These are phyloP conservation scores for Myotisia sp. DNA, from an alignment of 2,329 filamentous ascomycete genomes.

Conservation along the genomic window DNA sequence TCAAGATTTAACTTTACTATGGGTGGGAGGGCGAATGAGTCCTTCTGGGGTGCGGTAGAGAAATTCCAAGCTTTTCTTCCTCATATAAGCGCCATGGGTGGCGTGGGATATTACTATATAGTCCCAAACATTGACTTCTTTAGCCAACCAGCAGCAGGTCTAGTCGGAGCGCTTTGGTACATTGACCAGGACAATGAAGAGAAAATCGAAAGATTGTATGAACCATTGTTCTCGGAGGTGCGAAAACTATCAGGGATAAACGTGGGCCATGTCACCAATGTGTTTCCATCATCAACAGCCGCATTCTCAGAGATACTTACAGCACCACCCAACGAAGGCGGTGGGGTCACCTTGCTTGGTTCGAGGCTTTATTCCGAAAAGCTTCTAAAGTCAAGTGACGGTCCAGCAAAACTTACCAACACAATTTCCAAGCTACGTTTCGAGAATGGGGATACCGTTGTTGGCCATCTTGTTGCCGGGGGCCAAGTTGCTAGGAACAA, in stretches of 20 bases:
- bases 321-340: slow-evolving; percentile 1
- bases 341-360: slow-evolving; percentile 4
- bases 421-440: slow-evolving; percentile 5
- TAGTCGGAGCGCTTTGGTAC: slow-evolving; percentile 5
- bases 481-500: slow-evolving; percentile 20
- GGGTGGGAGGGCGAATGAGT: slow-evolving; percentile 6
- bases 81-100: slow-evolving; percentile 8
- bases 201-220: slow-evolving; percentile 5
- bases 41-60: slow-evolving; percentile 9
- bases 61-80: slow-evolving; percentile 10
- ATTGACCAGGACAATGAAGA: slow-evolving; percentile 4
- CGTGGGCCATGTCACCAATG: not conserved
- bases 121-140: slow-evolving; percentile 5
- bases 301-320: slow-evolving; percentile 3
- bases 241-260: slow-evolving; percentile 5
- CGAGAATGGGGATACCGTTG: slow-evolving; percentile 21
- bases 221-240: slow-evolving; percentile 5
- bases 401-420: slow-evolving; percentile 5
- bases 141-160: slow-evolving; percentile 1
- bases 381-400: slow-evolving; percentile 5
- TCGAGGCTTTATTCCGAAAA: slow-evolving; percentile 7
- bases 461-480: slow-evolving; percentile 28
- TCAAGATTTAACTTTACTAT: slow-evolving; percentile 10
- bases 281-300: slow-evolving; percentile 1
- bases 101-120: slow-evolving; percentile 11